Base-by-base conservation (phyloP, 2,329 filamentous ascomycete species). In the Talaromyces sp. region DNA sequence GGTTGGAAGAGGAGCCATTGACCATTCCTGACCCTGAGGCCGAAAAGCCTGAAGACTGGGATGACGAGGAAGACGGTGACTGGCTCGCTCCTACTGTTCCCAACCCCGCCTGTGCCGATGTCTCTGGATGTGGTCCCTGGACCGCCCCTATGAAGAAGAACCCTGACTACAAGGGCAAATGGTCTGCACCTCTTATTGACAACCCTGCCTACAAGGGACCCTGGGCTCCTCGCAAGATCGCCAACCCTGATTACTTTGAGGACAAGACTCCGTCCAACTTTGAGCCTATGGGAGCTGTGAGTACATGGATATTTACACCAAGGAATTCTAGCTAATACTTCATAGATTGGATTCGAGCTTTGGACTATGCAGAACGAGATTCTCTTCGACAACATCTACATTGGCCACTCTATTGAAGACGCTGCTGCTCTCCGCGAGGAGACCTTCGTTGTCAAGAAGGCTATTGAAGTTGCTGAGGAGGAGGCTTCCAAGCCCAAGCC, bases 341-440 rank as follows among this genome's bases (percentile, higher is more conserved):
- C 62, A 54, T 73, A 92, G 90, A 93, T 98, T 81, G 95, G 95
- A 72, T 98, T 98, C 74, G 95, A 99, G 81, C 93, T 99, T 82
- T 99, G 95, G 95, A 98, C 95, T 73, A 99, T 99, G 95, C 93
- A 97, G 82, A 96, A 88, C 78, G 90, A 97, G 76, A 98, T 99
- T 71, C 89, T 97, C 73, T 98, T 99, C 73, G 92, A 98, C 87
- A 99, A 99, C 88, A 96, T 99, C 84, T 99, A 98, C 86, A 92
- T 99, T 77, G 95, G 95, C 67, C 95, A 99, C 87, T 98, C 93
- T 21, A 78, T 95, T 70, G 92, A 92, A 75, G 95, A 99, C 70
- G 95, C 95, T 66, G 87, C 90, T 79, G 90, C 93, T 82, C 84
- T 99, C 74, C 90, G 92, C 71, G 84, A 89, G 68, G 91, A 96